Evolutionary conservation across 169 alveolate species (phyloP).

Genomic region (Theileria orientalis): DNA sequence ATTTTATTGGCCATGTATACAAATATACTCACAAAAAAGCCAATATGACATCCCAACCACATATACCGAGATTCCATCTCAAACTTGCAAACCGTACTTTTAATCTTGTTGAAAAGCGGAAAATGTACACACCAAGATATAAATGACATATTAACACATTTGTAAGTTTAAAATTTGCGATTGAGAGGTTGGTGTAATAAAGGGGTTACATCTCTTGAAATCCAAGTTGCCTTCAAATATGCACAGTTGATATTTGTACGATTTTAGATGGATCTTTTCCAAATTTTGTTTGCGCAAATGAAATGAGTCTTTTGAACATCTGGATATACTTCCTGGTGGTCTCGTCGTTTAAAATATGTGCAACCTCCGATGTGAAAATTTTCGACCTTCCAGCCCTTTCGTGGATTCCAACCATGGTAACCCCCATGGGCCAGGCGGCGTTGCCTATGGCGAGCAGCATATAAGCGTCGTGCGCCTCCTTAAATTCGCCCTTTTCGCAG

Average conservation of each 20-base stretch:
- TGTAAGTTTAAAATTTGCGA: no score
- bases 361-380: constrained; percentile 86
- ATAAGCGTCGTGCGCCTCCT: constrained; percentile 62
- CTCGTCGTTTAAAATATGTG: constrained; percentile 91
- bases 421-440: constrained; percentile 97
- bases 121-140: no score
- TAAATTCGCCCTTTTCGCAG: constrained; percentile 21
- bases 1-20: background rate
- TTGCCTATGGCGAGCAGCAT: constrained; percentile 90
- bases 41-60: no score
- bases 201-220: no score
- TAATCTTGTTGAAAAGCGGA: no score
- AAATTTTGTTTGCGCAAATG: constrained; percentile 27
- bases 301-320: constrained; percentile 80
- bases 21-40: no score
- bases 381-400: constrained; percentile 91
- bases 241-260: constrained; percentile 42
- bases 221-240: no score
- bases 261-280: constrained; percentile 24
- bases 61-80: no score
- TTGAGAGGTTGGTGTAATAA: no score
- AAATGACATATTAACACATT: no score
- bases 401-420: constrained; percentile 93
- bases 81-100: no score
- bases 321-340: constrained; percentile 87